Evolutionary conservation across 306 rosid genomes (phyloP).

Genomic region (Cucurbita ficifolia): DNA sequence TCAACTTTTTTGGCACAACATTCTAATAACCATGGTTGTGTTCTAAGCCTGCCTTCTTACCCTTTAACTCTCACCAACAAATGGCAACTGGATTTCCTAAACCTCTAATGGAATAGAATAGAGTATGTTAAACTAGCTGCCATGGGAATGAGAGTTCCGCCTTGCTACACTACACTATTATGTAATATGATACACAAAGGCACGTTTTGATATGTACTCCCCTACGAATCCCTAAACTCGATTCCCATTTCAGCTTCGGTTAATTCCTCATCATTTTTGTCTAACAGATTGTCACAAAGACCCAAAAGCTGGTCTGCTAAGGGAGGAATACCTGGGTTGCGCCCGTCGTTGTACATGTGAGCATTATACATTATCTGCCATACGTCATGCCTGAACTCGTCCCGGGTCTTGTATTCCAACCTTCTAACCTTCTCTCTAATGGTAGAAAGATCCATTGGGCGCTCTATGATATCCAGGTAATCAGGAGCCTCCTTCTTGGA

Average conservation of each 20-base stretch:
- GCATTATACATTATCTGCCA: constrained; percentile 81
- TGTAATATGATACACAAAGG: background rate
- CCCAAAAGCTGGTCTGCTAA: constrained; percentile 80
- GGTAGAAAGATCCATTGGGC: constrained; percentile 85
- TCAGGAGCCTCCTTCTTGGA: constrained; percentile 91
- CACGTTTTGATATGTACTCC: background rate
- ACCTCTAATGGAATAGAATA: background rate
- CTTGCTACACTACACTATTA: background rate
- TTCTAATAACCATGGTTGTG: background rate
- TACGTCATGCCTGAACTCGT: constrained; percentile 72
- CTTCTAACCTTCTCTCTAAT: constrained; percentile 72
- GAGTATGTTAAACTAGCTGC: background rate
- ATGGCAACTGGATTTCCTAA: background rate
- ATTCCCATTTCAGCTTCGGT: constrained; percentile 88
- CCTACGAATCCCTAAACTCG: constrained; percentile 18
- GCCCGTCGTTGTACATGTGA: constrained; percentile 65
- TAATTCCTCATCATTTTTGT: constrained; percentile 59
- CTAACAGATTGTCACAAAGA: constrained; percentile 69
- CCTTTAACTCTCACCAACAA: background rate
- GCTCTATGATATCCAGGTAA: constrained; percentile 58
- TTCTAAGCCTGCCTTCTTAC: background rate
- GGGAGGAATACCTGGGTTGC: constrained; percentile 91
- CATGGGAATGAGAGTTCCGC: background rate
- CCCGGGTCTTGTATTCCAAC: constrained; percentile 82
- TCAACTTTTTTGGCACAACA: background rate